Conservation (phyloP, 2,329 filamentous ascomycete genomes). For the Trichophyton verrucosum region DNA sequence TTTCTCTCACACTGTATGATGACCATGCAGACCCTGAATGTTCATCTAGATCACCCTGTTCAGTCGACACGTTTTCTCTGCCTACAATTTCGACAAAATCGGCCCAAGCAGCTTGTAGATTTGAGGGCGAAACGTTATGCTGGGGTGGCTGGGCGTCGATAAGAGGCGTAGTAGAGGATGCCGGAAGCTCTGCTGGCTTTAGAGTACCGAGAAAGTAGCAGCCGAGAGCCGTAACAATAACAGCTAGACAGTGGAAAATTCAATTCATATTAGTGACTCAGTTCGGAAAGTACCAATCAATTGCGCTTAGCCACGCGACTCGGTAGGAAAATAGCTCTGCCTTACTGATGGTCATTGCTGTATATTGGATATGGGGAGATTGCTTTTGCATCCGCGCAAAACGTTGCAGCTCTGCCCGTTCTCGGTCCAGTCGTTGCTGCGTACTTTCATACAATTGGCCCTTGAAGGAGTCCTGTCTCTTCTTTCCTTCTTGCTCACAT, state of each 20-base stretch:
- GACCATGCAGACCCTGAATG: slow-evolving; percentile 55
- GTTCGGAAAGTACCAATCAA: neutral
- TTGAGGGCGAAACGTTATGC: slow-evolving; percentile 45
- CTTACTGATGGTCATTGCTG: slow-evolving; percentile 24
- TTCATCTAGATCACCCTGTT: slow-evolving; percentile 40
- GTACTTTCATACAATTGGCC: slow-evolving; percentile 52
- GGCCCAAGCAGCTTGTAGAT: slow-evolving; percentile 52
- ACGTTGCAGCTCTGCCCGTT: slow-evolving; percentile 44
- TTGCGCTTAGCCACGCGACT: neutral
- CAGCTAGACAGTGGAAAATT: slow-evolving; percentile 27
- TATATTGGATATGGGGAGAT: slow-evolving; percentile 27
- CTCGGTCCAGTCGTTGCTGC: slow-evolving; percentile 44
- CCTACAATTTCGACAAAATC: slow-evolving; percentile 51
- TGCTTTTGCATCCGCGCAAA: slow-evolving; percentile 36
- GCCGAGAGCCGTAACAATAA: slow-evolving; percentile 39
- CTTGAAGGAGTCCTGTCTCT: slow-evolving; percentile 34
- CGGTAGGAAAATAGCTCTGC: neutral
- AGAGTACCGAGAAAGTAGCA: slow-evolving; percentile 46
- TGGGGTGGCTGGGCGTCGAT: slow-evolving; percentile 35
- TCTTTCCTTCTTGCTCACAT: neutral
- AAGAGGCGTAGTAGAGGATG: slow-evolving; percentile 47
- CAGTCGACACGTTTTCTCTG: slow-evolving; percentile 50
- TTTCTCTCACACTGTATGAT: slow-evolving; percentile 35
- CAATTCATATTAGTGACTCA: slow-evolving; percentile 7
- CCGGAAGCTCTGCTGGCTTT: slow-evolving; percentile 35